A percentile compares a stretch with the other conserved stretches of the same genome.
phyloP scores from a whole-genome alignment of 2,329 filamentous ascomycete species.

The Fusarium sp. region DNA sequence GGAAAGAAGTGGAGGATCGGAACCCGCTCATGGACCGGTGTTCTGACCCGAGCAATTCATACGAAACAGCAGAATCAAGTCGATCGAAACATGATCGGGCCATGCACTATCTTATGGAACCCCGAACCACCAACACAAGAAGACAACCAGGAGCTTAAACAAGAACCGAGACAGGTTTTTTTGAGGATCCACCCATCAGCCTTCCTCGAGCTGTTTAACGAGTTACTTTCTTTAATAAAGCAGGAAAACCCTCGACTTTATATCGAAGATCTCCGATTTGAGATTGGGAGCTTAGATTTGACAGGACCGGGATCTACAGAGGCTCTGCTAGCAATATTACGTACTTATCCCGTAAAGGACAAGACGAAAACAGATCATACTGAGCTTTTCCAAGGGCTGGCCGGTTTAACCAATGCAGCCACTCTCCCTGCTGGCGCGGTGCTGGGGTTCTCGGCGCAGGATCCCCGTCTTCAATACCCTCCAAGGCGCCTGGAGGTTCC shows the following conservation, averaged over 20 bases:
- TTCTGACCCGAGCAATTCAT: slow-evolving; percentile 64
- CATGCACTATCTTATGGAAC: slow-evolving; percentile 80
- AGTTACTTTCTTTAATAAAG: slow-evolving; percentile 66
- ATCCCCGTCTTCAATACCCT: slow-evolving; percentile 84
- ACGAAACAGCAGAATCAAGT: slow-evolving; percentile 41
- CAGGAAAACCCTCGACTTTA: slow-evolving; percentile 69
- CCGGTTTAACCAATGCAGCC: slow-evolving; percentile 72
- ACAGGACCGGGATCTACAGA: slow-evolving; percentile 80
- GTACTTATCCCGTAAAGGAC: slow-evolving; percentile 54
- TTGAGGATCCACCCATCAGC: slow-evolving; percentile 85
- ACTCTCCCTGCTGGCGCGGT: slow-evolving; percentile 75
- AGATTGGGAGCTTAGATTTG: slow-evolving; percentile 68
- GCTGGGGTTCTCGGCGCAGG: slow-evolving; percentile 76
- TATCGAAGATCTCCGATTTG: slow-evolving; percentile 75
- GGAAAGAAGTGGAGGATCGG: slow-evolving; percentile 76
- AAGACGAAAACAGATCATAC: slow-evolving; percentile 52
- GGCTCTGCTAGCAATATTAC: slow-evolving; percentile 74
- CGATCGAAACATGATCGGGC: slow-evolving; percentile 70
- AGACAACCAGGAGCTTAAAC: slow-evolving; percentile 37
- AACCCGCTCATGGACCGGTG: slow-evolving; percentile 58
- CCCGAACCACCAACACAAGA: slow-evolving; percentile 49
- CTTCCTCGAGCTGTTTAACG: slow-evolving; percentile 74
- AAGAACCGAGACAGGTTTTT: slow-evolving; percentile 61
- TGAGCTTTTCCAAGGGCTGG: slow-evolving; percentile 60
- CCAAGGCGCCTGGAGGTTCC: slow-evolving; percentile 64